Evolutionary conservation across 2,329 filamentous ascomycete species (phyloP), one percentile per base, ranked within the genome.

Genomic region (Pyrenochaeta sp.): DNA sequence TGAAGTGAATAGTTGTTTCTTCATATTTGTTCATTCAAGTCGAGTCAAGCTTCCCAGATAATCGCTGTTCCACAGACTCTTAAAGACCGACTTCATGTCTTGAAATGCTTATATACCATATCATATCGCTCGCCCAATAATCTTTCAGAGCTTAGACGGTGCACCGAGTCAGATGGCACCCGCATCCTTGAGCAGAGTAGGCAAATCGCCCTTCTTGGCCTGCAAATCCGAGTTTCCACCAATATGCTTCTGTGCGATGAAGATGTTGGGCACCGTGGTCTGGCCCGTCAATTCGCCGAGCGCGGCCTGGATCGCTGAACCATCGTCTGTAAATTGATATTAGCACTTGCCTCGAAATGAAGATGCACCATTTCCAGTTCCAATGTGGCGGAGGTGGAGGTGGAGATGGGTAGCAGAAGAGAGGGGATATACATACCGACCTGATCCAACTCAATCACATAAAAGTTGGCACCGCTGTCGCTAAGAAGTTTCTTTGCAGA

Each of bases 191-290:
- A 89, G 75, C 59, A 94, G 72, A 21, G 65, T 63, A 58, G 84
- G 81, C 40, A 97, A 75, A 56, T 95, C 70, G 9, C 50, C 55
- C 73, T 82, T 83, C 74, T 80, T 83, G 39, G 76, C 79, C 76
- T 92, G 87, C 54, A 95, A 73, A 61, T 94, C 93, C 17, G 90
- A 96, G 83, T 97, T 97, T 60, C 94, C 94, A 53, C 94, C 94
- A 71, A 99, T 95, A 76, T 96, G 93, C 79, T 95, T 78, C 77
- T 91, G 77, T 61, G 77, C 77, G 75, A 99, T 97, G 80, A 89
- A 97, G 77, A 96, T 88, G 79, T 97, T 97, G 64, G 94, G 94
- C 5, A 99, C 94, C 63, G 89, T 93, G 65, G 85, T 81, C 81
- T 99, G 94, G 72, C 82, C 80, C 44, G 85, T 90, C 63, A 97